These are phyloP conservation scores for Melastoma malabathricum DNA, from an alignment of 345 rosid species.

Conservation along the genomic window DNA sequence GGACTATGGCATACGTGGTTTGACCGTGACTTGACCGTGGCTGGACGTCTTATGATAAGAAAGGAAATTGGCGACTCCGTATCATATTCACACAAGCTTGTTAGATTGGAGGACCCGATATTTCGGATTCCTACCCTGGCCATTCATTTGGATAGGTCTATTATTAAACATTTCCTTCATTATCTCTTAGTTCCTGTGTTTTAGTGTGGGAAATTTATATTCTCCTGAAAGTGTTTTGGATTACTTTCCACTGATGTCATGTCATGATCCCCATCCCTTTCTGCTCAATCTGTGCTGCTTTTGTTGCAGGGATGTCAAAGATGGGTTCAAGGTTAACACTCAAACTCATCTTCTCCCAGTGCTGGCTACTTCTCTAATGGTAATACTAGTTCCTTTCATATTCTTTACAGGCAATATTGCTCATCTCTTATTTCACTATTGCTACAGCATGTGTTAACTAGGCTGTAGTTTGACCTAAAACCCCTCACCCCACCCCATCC, in stretches of 20 bases:
- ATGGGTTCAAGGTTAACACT: constrained; percentile 91
- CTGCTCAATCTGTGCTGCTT: constrained; percentile 4
- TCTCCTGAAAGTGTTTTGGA: too few relatives aligned
- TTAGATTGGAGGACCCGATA: constrained; percentile 73
- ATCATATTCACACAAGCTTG: constrained; percentile 54
- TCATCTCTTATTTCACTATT: too few relatives aligned
- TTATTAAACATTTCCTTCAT: constrained; percentile 1
- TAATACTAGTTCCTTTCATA: constrained; percentile 10
- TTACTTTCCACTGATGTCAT: too few relatives aligned
- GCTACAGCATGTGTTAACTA: too few relatives aligned
- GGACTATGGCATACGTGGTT: constrained; percentile 99
- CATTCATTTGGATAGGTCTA: constrained; percentile 84
- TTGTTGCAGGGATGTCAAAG: constrained; percentile 54
- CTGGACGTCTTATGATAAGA: constrained; percentile 71
- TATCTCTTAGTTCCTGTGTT: neutral
- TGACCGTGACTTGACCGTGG: constrained; percentile 92
- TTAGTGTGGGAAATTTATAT: neutral
- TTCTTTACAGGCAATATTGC: neutral
- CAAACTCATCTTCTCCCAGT: constrained; percentile 75
- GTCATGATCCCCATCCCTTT: constrained; percentile 1
- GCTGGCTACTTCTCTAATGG: constrained; percentile 87
- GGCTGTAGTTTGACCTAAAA: too few relatives aligned
- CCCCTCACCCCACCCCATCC: too few relatives aligned
- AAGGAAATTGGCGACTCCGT: constrained; percentile 42
- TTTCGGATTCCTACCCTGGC: constrained; percentile 92